These are phyloP conservation scores for Funneliformis caledonium DNA, from an alignment of 371 early-diverging fungal species.

Conservation along the genomic window DNA sequence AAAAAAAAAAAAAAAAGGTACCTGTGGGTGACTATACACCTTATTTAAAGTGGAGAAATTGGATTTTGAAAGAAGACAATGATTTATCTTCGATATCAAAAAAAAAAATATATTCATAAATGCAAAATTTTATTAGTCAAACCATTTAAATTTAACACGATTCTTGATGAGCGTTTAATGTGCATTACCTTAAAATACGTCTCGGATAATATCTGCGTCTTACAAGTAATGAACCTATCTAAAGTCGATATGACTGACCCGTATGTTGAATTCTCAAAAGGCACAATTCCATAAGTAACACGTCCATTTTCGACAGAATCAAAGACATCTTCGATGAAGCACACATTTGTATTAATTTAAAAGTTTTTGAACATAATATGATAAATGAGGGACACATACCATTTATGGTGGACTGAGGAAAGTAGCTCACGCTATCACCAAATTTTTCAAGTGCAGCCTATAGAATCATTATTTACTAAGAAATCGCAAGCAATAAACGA, in stretches of 20 bases:
- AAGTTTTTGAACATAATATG: constrained; percentile 18
- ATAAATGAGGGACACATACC: constrained; percentile 41
- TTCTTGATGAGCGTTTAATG: not conserved
- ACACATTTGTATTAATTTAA: not conserved
- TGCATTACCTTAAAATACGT: constrained; percentile 62
- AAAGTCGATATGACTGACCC: constrained; percentile 87
- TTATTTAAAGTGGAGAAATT: constrained; percentile 67
- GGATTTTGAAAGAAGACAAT: constrained; percentile 77
- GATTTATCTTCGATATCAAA: constrained; percentile 57
- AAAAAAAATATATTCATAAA: not conserved
- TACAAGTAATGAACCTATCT: constrained; percentile 72
- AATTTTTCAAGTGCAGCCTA: constrained; percentile 80
- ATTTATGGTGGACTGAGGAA: constrained; percentile 68
- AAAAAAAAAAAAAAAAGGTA: constrained; percentile 42
- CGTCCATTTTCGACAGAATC: constrained; percentile 78
- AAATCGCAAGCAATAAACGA: not conserved
- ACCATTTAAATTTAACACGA: not conserved
- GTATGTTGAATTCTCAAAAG: constrained; percentile 93
- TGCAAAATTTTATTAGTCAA: not conserved
- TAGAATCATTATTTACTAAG: not conserved
- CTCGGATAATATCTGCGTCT: constrained; percentile 66
- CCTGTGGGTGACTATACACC: constrained; percentile 92
- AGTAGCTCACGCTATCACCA: constrained; percentile 79
- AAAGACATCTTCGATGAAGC: constrained; percentile 65
- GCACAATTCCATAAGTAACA: constrained; percentile 89